A percentile compares a stretch with the other conserved stretches of the same genome.
Conservation (phyloP, 1,139 yeast species). For the Suhomyces terraborum region DNA sequence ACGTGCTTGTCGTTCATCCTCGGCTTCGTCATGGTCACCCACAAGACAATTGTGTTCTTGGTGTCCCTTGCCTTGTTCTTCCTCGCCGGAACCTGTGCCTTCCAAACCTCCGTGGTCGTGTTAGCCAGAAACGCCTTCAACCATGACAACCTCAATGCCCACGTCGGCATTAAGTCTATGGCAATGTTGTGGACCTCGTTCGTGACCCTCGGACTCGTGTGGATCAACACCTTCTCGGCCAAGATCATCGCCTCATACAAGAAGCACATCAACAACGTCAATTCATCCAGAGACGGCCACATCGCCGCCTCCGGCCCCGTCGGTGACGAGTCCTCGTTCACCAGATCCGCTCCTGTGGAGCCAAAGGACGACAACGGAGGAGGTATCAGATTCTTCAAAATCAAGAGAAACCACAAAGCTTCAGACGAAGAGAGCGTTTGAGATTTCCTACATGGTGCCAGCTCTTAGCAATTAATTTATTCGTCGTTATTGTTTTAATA, state of each 20-base stretch:
- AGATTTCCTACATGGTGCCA: constrained; percentile 10
- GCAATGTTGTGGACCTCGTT: constrained; percentile 75
- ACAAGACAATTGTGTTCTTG: constrained; percentile 57
- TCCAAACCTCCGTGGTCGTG: constrained; percentile 68
- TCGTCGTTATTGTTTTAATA: constrained; percentile 7
- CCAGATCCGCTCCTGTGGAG: constrained; percentile 39
- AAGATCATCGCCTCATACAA: constrained; percentile 50
- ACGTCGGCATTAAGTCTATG: constrained; percentile 57
- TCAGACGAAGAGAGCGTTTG: constrained; percentile 65
- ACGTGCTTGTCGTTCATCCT: constrained; percentile 43
- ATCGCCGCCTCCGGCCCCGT: constrained; percentile 21
- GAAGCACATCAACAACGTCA: constrained; percentile 44
- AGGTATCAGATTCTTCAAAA: constrained; percentile 77
- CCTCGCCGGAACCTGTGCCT: constrained; percentile 59
- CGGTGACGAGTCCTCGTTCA: constrained; percentile 49
- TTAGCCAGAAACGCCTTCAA: constrained; percentile 65
- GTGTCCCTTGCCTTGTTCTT: constrained; percentile 54
- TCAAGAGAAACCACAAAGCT: constrained; percentile 65
- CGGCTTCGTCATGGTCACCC: constrained; percentile 53
- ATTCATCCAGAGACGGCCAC: constrained; percentile 19
- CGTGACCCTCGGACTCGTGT: constrained; percentile 52
- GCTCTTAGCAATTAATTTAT: constrained; percentile 6
- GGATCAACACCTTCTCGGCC: constrained; percentile 57
- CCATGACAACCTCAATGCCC: constrained; percentile 42
- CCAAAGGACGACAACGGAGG: constrained; percentile 46